Base-by-base conservation (phyloP, 2,329 filamentous ascomycete species). In the Paramyrothecium sp. region DNA sequence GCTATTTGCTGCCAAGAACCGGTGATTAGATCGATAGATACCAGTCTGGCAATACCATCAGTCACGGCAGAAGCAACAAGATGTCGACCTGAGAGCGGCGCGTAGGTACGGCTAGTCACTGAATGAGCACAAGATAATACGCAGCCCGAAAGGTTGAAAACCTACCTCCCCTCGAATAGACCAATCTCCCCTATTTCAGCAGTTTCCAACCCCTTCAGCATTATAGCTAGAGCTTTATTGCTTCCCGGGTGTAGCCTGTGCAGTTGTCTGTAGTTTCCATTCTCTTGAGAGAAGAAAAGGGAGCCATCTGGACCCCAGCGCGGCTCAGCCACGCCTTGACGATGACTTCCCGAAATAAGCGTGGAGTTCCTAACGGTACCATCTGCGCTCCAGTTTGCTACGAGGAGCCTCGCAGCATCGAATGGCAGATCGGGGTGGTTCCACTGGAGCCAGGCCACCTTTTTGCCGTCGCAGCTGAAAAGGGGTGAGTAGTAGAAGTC, bases 401-500 rank as follows among this genome's bases (percentile, higher is more conserved):
- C 62, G 61, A 74, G 75, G 2, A 84, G 64, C 55, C 77, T 73
- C 2, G 75, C 76, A 1, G 75, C 75, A 1, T 76, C 76, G 71
- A 81, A 85, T 0, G 80, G 79, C 69, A 85, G 75, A 52, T 80
- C 73, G 0, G 81, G 82, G 60, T 83, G 80, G 19, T 79, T 69
- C 82, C 82, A 85, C 58, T 84, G 77, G 13, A 81, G 70, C 81
- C 82, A 85, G n/a, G 69, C 73, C 23, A 83, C 60, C 53, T 73
- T 75, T 7, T 66, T 71, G 2, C 80, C 79, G 58, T 81, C 75
- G 1, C 68, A 73, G 58, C 75, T 81, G 60, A 80, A 84, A 17
- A 75, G 75, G 0, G 82, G 81, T 21, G 76, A 73, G 21, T 74
- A 77, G 63, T 83, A 84, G 54, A 85, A 85, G 62, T 85, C 82